Conservation (phyloP, 192 early-diverging fungal genomes). For the Lunasporangiospora selenospora region DNA sequence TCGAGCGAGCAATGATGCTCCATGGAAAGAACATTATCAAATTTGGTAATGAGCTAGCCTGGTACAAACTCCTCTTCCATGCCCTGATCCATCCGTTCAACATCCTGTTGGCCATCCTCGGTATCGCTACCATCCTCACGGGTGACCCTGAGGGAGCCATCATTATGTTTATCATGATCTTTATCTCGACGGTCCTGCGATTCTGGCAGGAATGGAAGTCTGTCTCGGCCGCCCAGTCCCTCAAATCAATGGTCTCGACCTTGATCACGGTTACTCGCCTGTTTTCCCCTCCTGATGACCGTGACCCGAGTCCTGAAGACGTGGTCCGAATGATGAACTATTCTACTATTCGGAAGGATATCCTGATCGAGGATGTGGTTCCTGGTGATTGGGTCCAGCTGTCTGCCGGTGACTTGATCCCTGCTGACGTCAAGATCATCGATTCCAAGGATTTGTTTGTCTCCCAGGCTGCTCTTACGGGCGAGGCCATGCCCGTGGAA, state of each 20-base stretch:
- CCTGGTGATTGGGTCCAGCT: constrained; percentile 56
- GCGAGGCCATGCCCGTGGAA: constrained; percentile 57
- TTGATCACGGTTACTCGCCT: constrained; percentile 43
- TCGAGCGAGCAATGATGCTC: constrained; percentile 1
- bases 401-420: constrained; percentile 52
- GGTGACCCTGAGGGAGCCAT: constrained; percentile 21
- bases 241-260: constrained; percentile 47
- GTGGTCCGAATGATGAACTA: constrained; percentile 19
- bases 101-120: constrained; percentile 38
- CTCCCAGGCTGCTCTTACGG: constrained; percentile 55
- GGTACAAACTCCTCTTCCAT: constrained; percentile 47
- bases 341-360: constrained; percentile 32
- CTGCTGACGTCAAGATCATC: constrained; percentile 49
- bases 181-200: constrained; percentile 40
- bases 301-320: constrained; percentile 44
- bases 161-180: constrained; percentile 50
- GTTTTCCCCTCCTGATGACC: constrained; percentile 34
- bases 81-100: constrained; percentile 56
- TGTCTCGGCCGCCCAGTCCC: constrained; percentile 15
- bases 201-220: constrained; percentile 57
- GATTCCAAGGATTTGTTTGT: constrained; percentile 56
- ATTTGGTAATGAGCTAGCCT: constrained; percentile 15
- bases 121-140: constrained; percentile 14
- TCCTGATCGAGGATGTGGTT: constrained; percentile 50
- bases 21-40: constrained; percentile 32